Evolutionary conservation across 305 asterid species (phyloP).

Genomic region (Andrographis paniculata): DNA sequence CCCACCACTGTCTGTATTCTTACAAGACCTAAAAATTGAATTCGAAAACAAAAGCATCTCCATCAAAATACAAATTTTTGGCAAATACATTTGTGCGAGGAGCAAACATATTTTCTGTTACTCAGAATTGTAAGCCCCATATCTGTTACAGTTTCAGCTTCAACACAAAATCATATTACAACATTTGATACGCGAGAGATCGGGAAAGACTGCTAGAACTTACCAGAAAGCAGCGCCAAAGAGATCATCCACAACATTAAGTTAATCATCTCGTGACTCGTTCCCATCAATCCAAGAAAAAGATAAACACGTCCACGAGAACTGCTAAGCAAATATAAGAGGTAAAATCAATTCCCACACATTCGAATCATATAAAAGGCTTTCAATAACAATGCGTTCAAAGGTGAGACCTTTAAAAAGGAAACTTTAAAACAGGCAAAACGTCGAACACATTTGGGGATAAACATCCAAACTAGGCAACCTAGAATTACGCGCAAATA

Average conservation of each 20-base stretch:
- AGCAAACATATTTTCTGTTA: too few species aligned
- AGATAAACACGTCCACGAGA: constrained; percentile 6
- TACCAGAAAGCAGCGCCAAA: constrained; percentile 53
- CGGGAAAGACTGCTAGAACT: constrained; percentile 9
- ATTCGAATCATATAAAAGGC: too few species aligned
- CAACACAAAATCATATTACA: too few species aligned
- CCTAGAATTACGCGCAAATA: not conserved
- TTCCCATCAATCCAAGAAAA: constrained; percentile 22
- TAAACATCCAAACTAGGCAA: constrained; percentile 14
- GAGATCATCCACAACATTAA: constrained; percentile 28
- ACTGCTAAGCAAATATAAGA: too few species aligned
- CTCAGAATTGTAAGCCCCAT: too few species aligned
- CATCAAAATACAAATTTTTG: too few species aligned
- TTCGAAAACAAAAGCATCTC: constrained; percentile 7
- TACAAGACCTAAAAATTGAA: constrained; percentile 33
- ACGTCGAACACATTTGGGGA: constrained; percentile 19
- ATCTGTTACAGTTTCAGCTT: too few species aligned
- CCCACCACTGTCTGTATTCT: constrained; percentile 29
- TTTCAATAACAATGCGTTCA: constrained; percentile 3
- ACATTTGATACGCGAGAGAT: constrained; percentile 6
- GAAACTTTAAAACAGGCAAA: constrained; percentile 15
- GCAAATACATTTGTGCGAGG: too few species aligned
- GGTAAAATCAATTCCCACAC: too few species aligned
- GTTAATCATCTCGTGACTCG: constrained; percentile 31
- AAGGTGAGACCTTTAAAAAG: constrained; percentile 13